phyloP scores from a whole-genome alignment of 495 filamentous ascomycete species.

The Elaphomyces granulatus region DNA sequence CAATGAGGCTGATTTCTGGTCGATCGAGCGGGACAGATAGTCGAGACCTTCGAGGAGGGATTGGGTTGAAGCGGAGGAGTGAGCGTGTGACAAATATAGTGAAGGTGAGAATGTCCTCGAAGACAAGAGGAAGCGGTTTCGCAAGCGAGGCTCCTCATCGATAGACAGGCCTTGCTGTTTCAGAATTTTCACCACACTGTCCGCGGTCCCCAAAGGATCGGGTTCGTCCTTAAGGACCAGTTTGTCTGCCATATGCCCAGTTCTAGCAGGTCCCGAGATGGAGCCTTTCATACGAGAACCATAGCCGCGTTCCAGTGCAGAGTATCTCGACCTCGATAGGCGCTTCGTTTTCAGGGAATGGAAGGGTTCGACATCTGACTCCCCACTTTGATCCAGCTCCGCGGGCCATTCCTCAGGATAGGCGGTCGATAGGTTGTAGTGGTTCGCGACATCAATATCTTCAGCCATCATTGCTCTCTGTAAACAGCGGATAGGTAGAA shows the following conservation, averaged over 20 bases:
- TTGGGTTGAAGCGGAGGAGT: slow-evolving; percentile 67
- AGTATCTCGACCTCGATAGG: slow-evolving; percentile 63
- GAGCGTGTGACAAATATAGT: slow-evolving; percentile 81
- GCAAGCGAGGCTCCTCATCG: slow-evolving; percentile 69
- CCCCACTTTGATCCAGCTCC: slow-evolving; percentile 60
- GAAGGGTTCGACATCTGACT: slow-evolving; percentile 46
- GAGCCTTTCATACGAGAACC: slow-evolving; percentile 45
- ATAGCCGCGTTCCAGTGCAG: slow-evolving; percentile 60
- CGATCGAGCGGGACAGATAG: slow-evolving; percentile 73
- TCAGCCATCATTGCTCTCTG: slow-evolving; percentile 49
- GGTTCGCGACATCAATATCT: slow-evolving; percentile 63
- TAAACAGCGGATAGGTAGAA: too few relatives aligned
- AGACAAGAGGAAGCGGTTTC: slow-evolving; percentile 84
- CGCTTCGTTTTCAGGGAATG: slow-evolving; percentile 32
- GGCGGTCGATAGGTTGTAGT: slow-evolving; percentile 72
- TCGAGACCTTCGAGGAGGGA: slow-evolving; percentile 66
- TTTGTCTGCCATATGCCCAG: slow-evolving; percentile 52
- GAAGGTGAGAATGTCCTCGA: slow-evolving; percentile 91
- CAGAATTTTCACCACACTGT: slow-evolving; percentile 72
- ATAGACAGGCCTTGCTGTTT: slow-evolving; percentile 60
- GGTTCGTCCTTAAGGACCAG: slow-evolving; percentile 78
- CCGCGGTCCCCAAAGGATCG: slow-evolving; percentile 68
- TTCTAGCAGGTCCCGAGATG: slow-evolving; percentile 54
- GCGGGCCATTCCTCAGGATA: slow-evolving; percentile 79
- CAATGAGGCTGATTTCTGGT: slow-evolving; percentile 89